These are phyloP conservation scores for Rhizomucor miehei DNA, from an alignment of 371 early-diverging fungal species.

Conservation along the genomic window DNA sequence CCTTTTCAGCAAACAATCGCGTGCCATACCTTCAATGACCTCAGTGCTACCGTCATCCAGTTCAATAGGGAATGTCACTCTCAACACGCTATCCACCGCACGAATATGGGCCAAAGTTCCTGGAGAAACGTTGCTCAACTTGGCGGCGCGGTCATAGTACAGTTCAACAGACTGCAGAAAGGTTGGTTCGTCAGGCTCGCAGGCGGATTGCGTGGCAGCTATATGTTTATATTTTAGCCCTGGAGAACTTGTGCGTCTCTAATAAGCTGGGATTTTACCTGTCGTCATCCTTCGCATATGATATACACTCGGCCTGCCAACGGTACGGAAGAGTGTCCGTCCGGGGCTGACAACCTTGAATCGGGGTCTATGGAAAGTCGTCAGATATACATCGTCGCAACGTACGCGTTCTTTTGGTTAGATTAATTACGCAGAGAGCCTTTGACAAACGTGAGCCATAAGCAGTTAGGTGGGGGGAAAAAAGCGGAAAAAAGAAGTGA, in stretches of 20 bases:
- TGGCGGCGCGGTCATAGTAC: conserved; percentile 77
- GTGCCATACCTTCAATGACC: conserved; percentile 60
- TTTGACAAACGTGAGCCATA: too few relatives aligned
- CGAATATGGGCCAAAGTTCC: conserved; percentile 78
- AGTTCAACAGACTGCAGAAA: conserved; percentile 82
- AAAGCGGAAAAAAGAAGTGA: too few relatives aligned
- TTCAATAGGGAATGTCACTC: conserved; percentile 88
- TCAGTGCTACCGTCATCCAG: conserved; percentile 68
- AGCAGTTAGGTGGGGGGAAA: too few relatives aligned
- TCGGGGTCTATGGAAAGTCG: too few relatives aligned
- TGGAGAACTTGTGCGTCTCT: too few relatives aligned
- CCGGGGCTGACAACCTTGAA: too few relatives aligned
- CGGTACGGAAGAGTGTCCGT: too few relatives aligned
- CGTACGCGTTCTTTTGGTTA: too few relatives aligned
- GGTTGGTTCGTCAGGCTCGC: conserved; percentile 67
- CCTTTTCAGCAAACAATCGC: too few relatives aligned
- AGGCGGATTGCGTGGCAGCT: conserved; percentile 64
- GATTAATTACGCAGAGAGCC: too few relatives aligned
- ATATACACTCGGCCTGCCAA: too few relatives aligned
- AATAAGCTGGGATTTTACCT: conserved; percentile 1
- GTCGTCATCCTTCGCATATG: conserved; percentile 1
- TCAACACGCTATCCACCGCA: conserved; percentile 75
- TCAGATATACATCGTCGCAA: too few relatives aligned
- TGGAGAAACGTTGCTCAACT: conserved; percentile 59
- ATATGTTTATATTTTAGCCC: background rate